A percentile compares a stretch with the other conserved stretches of the same genome.
Evolutionary conservation across 306 rosid genomes (phyloP).

Genomic region (Lotus japonicus): DNA sequence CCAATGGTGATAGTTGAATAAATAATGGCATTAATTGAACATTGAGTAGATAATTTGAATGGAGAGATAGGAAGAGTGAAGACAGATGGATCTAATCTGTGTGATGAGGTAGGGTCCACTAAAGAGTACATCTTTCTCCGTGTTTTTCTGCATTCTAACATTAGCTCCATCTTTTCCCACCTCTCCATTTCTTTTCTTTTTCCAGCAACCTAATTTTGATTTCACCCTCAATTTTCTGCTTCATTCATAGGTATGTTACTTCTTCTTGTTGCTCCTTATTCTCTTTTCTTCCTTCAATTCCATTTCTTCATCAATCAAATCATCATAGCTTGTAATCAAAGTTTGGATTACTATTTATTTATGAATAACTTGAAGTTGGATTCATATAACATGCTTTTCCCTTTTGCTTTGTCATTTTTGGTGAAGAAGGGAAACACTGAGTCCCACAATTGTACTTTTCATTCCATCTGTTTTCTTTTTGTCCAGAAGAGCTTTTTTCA

Average conservation of each 20-base stretch:
- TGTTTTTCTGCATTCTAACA: constrained; percentile 32
- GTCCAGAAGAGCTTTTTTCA: not conserved
- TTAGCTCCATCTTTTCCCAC: constrained; percentile 35
- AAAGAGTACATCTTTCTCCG: constrained; percentile 25
- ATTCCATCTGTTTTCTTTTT: not conserved
- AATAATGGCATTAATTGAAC: not conserved
- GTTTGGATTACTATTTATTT: not conserved
- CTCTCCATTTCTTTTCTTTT: constrained; percentile 31
- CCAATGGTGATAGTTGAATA: too few relatives aligned
- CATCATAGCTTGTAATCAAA: not conserved
- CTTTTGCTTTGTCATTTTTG: not conserved
- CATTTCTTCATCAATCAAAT: not conserved
- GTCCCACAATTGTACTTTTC: not conserved
- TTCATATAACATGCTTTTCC: not conserved
- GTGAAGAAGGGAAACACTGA: not conserved
- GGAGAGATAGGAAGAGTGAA: too few relatives aligned
- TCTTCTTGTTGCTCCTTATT: not conserved
- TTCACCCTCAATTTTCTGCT: constrained; percentile 20
- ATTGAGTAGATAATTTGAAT: too few relatives aligned
- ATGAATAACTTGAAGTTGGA: constrained; percentile 3
- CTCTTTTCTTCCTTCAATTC: not conserved
- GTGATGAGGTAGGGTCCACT: constrained; percentile 57
- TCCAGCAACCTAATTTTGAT: not conserved
- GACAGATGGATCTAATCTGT: constrained; percentile 40
- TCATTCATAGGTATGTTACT: constrained; percentile 31